Percentiles rank a stretch among this genome's conserved stretches.
Conservation (phyloP, 2,329 filamentous ascomycete species). For the Fusarium gaditjirri region DNA sequence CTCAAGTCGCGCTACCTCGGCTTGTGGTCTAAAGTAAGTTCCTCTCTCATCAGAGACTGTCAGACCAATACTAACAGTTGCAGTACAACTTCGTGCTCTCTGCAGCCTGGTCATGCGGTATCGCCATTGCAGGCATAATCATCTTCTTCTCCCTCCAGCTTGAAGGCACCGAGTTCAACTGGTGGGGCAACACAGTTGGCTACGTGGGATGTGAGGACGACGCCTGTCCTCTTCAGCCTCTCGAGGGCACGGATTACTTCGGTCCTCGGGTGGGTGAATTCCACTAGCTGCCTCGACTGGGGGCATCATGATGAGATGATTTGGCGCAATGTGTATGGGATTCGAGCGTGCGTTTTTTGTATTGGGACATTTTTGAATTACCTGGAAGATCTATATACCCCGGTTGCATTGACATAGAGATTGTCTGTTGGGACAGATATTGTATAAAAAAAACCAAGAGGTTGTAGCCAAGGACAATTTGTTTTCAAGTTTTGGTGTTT, state of each 20-base stretch:
- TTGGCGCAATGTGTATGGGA: slow-evolving; percentile 38
- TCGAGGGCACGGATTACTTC: slow-evolving; percentile 52
- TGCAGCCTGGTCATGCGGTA: slow-evolving; percentile 60
- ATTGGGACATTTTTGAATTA: slow-evolving; percentile 37
- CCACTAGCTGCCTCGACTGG: slow-evolving; percentile 6
- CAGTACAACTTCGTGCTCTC: slow-evolving; percentile 66
- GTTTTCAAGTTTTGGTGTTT: not conserved
- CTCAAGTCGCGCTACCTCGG: slow-evolving; percentile 60
- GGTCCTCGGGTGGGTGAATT: slow-evolving; percentile 55
- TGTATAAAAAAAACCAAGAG: slow-evolving; percentile 28
- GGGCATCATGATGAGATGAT: slow-evolving; percentile 34
- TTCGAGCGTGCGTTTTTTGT: slow-evolving; percentile 42
- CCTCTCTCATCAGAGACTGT: fast-evolving
- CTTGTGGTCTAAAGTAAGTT: slow-evolving; percentile 62
- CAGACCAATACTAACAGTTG: not conserved
- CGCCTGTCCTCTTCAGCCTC: slow-evolving; percentile 51
- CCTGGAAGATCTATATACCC: slow-evolving; percentile 42
- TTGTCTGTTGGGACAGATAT: slow-evolving; percentile 33
- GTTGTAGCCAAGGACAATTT: slow-evolving; percentile 7
- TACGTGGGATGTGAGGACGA: slow-evolving; percentile 55
- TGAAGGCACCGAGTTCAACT: slow-evolving; percentile 54
- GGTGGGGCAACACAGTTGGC: slow-evolving; percentile 61
- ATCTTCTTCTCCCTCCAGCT: slow-evolving; percentile 65
- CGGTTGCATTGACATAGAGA: slow-evolving; percentile 38
- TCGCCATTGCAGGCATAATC: slow-evolving; percentile 62